A percentile compares a stretch with the other conserved stretches of the same genome.
phyloP scores from a whole-genome alignment of 139 green algal genomes.

The Chlorokybus atmophyticus region DNA sequence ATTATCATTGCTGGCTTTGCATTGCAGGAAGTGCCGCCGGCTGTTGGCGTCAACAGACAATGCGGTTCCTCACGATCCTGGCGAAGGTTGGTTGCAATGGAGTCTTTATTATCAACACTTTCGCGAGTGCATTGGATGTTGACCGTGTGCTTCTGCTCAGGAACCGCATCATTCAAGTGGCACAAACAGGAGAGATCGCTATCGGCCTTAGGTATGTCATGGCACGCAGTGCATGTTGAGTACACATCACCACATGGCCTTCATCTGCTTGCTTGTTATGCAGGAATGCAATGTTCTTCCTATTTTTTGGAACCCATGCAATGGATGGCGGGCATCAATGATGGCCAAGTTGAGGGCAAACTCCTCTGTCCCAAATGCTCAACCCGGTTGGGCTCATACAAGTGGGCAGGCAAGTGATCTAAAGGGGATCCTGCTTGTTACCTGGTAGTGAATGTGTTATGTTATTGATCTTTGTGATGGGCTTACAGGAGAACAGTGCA shows the following conservation, averaged over 20 bases:
- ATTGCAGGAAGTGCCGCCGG: conserved; percentile 8
- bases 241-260: too few species aligned
- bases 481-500: conserved; percentile 13
- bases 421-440: too few species aligned
- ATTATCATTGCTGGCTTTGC: too few species aligned
- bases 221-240: too few species aligned
- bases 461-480: neutral
- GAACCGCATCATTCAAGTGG: too few species aligned
- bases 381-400: conserved; percentile 5
- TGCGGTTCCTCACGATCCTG: conserved; percentile 9
- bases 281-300: conserved; percentile 7
- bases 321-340: conserved; percentile 16
- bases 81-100: neutral
- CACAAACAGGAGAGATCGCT: too few species aligned
- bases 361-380: conserved; percentile 10
- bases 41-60: conserved; percentile 2
- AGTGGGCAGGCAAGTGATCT: conserved; percentile 5
- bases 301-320: conserved; percentile 17
- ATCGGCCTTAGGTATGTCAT: too few species aligned
- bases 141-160: too few species aligned
- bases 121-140: too few species aligned
- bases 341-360: conserved; percentile 16
- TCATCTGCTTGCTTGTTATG: neutral
- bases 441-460: too few species aligned
- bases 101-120: too few species aligned